A percentile compares a stretch with the other conserved stretches of the same genome.
Evolutionary conservation across 176 grass and related monocot species (phyloP).

Genomic region (Calamus simplicifolius): DNA sequence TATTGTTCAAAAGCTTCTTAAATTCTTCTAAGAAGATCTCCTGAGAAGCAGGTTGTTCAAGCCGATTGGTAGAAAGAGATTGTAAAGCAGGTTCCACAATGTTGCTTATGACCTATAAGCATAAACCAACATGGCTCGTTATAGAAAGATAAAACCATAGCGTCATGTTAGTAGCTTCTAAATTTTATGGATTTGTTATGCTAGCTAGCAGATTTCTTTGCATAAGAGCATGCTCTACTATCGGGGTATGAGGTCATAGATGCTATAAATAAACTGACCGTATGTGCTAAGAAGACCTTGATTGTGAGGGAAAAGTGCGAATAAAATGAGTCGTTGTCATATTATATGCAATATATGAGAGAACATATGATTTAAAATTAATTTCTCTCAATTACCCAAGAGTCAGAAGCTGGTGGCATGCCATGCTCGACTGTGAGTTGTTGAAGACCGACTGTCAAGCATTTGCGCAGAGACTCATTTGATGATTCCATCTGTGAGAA

Average conservation of each 20-base stretch:
- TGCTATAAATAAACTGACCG: too few species aligned
- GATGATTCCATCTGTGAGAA: constrained; percentile 34
- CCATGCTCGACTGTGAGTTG: constrained; percentile 65
- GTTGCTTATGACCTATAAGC: constrained; percentile 39
- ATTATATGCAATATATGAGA: too few species aligned
- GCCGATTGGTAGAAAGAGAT: constrained; percentile 26
- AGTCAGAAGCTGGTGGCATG: constrained; percentile 67
- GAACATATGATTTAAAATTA: constrained; percentile 1
- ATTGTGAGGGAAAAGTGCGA: too few species aligned
- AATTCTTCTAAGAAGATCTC: constrained; percentile 48
- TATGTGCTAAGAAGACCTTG: too few species aligned
- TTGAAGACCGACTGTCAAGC: constrained; percentile 38
- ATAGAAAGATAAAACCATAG: too few species aligned
- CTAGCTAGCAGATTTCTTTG: too few species aligned
- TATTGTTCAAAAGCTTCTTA: constrained; percentile 33
- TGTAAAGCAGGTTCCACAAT: constrained; percentile 52
- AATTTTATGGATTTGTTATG: too few species aligned
- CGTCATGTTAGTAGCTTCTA: too few species aligned
- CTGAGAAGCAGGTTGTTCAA: constrained; percentile 33
- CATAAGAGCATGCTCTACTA: too few species aligned
- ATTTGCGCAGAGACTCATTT: constrained; percentile 29
- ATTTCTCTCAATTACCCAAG: constrained; percentile 40
- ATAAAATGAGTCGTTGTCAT: too few species aligned
- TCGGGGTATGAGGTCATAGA: too few species aligned
- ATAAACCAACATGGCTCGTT: neutral